Evolutionary conservation across 2,329 filamentous ascomycete species (phyloP).

Genomic region (Beauveria sp.): DNA sequence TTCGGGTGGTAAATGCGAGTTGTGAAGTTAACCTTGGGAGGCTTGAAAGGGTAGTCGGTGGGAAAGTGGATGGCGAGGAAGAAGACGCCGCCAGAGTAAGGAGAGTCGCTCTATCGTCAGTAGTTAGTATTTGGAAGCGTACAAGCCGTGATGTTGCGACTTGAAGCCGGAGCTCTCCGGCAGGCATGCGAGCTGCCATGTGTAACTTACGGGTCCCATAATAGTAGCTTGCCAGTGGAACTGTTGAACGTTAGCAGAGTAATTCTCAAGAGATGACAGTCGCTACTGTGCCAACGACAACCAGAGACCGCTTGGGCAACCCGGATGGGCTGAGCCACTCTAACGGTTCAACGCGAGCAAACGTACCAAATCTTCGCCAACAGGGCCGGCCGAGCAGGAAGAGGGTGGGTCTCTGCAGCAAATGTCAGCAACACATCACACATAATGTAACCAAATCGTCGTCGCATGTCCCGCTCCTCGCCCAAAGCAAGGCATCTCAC

Average conservation of each 20-base stretch:
- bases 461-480: background rate
- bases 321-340: conserved; percentile 15
- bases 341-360: conserved; percentile 20
- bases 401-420: conserved; percentile 83
- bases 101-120: conserved; percentile 71
- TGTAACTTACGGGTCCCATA: conserved; percentile 86
- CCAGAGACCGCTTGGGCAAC: background rate
- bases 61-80: conserved; percentile 99
- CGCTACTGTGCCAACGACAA: conserved; percentile 1
- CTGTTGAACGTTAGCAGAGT: conserved; percentile 39
- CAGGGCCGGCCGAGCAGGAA: conserved; percentile 94
- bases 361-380: conserved; percentile 96
- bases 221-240: conserved; percentile 99
- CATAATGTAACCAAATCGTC: conserved; percentile 6
- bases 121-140: conserved; percentile 21
- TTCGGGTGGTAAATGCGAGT: conserved; percentile 99
- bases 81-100: conserved; percentile 97
- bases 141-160: background rate
- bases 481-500: background rate
- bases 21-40: conserved; percentile 99
- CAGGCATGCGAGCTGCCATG: conserved; percentile 9
- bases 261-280: background rate
- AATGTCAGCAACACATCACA: conserved; percentile 14
- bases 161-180: background rate
- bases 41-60: conserved; percentile 99